Base-by-base conservation (phyloP, 129 eudicot genomes). In the Smallanthus sonchifolius region DNA sequence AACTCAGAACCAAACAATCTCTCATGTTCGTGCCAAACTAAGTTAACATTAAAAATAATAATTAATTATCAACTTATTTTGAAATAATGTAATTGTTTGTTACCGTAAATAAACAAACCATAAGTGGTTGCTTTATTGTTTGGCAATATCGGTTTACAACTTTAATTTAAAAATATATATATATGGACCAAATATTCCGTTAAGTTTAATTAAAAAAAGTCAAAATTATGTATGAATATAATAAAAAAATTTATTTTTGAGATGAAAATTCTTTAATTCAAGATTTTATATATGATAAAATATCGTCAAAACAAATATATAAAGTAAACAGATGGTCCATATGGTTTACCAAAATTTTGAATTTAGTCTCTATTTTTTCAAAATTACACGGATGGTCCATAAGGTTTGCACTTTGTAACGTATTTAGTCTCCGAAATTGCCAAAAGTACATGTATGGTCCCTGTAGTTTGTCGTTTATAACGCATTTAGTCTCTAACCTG, bases 21-120 rank as follows among this genome's bases (percentile, higher is more conserved):
- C 71, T 48, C 63, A 42, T 62, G 70, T 63, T 17, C 71, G 48
- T 63, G 62, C 78, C 71, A 74, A 74, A 47, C 71, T 35, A 34
- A 34, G 35, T 47, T 45, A 3, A 6, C 38, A 34, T 45, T 32
- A 10, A 63, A 48, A 65, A 47, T 43, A 24, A 55, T 47, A 35
- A 63, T 75, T 48, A 48, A 38, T 5, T 75, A 10, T 35, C 62
- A 49, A 65, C 65, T 75, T 36, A 49, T 49, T 9, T 48, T 75
- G 34, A 42, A 66, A 36, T 75, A 37, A 65, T 51, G 30, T 75
- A 24, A 34, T 51, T 75, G 65, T 17, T 71, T 13, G 10, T 51
- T 75, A 17, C 51, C 43, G 7, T 45, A 35, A 64, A 75, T 37
- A 64, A 75, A 54, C 55, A 36, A 65, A 37, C 30, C 65, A 7